These are phyloP conservation scores for Henckelia pumila DNA, from an alignment of 257 asterid species.

Conservation along the genomic window DNA sequence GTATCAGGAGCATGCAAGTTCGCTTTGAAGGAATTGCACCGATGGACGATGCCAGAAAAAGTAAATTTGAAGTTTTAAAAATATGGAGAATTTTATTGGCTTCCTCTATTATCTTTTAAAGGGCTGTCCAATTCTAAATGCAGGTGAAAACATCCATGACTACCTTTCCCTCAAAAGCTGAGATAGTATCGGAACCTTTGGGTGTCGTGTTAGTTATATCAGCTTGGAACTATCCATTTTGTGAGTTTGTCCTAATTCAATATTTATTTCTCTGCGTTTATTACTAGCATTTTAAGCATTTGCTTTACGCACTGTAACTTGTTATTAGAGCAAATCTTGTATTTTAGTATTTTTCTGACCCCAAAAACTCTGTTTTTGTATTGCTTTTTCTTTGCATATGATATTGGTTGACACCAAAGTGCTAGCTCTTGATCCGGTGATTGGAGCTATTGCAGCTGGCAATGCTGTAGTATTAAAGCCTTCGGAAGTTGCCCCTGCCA, in stretches of 20 bases:
- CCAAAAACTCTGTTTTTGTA: not conserved
- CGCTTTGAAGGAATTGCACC: constrained; percentile 52
- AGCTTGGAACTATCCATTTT: constrained; percentile 90
- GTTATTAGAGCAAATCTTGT: not conserved
- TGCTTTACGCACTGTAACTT: not conserved
- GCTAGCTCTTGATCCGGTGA: constrained; percentile 71
- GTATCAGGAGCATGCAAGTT: constrained; percentile 49
- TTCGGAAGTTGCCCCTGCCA: constrained; percentile 56
- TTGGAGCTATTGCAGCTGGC: constrained; percentile 96
- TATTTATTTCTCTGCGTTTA: not conserved
- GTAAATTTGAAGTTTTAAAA: constrained; percentile 29
- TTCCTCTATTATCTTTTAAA: not conserved
- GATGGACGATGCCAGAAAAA: constrained; percentile 87
- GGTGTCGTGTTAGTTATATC: constrained; percentile 79
- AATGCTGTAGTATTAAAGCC: constrained; percentile 81
- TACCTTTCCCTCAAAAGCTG: constrained; percentile 75
- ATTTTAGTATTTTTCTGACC: not conserved
- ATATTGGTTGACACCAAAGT: constrained; percentile 27
- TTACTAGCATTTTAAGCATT: not conserved
- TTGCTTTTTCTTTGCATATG: constrained; percentile 12
- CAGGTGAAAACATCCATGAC: constrained; percentile 72
- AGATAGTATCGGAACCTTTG: constrained; percentile 80
- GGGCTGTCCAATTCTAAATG: not conserved
- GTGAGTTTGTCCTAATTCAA: constrained; percentile 45
- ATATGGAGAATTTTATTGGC: not conserved